phyloP scores from a whole-genome alignment of 176 grass and related monocot species.

The Coix lacrymajobi region DNA sequence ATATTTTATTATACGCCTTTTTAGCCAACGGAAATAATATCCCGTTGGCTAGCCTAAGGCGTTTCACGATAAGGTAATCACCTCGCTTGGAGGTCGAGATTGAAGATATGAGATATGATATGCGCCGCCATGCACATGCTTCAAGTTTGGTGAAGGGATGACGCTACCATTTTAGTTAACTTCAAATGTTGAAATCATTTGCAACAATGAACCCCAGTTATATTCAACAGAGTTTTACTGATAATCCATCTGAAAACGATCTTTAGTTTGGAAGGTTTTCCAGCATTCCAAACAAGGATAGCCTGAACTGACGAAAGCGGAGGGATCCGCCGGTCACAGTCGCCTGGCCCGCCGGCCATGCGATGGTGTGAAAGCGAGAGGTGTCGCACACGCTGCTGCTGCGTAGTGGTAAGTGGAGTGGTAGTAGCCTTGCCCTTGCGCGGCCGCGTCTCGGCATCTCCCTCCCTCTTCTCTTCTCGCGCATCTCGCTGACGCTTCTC shows the following conservation, averaged over 20 bases:
- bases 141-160: no score
- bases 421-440: not conserved
- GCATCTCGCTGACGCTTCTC: not conserved
- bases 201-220: not conserved
- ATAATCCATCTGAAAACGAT: not conserved
- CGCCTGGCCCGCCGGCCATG: conserved; percentile 1
- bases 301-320: not conserved
- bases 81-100: no score
- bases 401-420: not conserved
- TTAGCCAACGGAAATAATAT: no score
- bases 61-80: no score
- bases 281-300: not conserved
- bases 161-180: no score
- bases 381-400: not conserved
- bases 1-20: no score
- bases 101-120: no score
- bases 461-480: not conserved
- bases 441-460: not conserved
- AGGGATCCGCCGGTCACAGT: not conserved
- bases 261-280: not conserved
- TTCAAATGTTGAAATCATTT: no score
- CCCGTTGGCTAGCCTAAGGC: no score
- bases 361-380: conserved; percentile 31
- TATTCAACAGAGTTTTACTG: not conserved
- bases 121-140: no score